Evolutionary conservation across 2,329 filamentous ascomycete genomes (phyloP), one percentile per base, ranked within the genome.

Genomic region (Xylariales sp.): DNA sequence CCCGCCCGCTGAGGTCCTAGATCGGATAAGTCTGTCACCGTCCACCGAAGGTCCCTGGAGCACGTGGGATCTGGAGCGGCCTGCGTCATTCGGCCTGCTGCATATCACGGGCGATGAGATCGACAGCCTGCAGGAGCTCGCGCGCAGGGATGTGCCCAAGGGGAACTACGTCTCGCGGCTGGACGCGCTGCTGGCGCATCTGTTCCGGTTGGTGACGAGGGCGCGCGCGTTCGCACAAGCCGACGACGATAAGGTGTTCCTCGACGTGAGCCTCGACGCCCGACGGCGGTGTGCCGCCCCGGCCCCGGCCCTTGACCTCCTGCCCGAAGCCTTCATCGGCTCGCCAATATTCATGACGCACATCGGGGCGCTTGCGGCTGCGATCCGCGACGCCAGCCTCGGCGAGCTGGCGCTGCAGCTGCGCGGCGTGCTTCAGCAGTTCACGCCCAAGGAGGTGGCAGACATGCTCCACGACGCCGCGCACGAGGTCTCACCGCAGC

Each of bases 161-260:
- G 18, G 34, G 31, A 42, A 4, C 33, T 42, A n/a, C 13, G 49
- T 69, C 13, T 70, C 65, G 6, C 60, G 65, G 24, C 63, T 66
- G 11, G 70, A 74, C 31, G 62, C 66, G 0, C 44, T 69, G 1
- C 48, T 74, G 5, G 69, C 68, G 1, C 67, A 74, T 40, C 41
- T 72, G 13, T 74, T 66, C 66, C 54, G 57, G 2, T 47, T 58
- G 0, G 63, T 74, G 39, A 67, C 62, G 39, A 61, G 60, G 6
- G 65, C 70, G 1, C 27, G 37, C 6, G 23, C 59, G 68, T 2
- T 44, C 46, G 5, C 50, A 53, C 2, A 48, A 4, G 31, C 49
- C 3, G 29, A 37, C 5, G 39, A 50, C 3, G 56, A 59, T 2
- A 43, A 46, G 2, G 61, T 68, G 5, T 65, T 62, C 40, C 41